These are phyloP conservation scores for Gracilaria gracilis DNA, from an alignment of 23 red algal genomes.

Conservation along the genomic window DNA sequence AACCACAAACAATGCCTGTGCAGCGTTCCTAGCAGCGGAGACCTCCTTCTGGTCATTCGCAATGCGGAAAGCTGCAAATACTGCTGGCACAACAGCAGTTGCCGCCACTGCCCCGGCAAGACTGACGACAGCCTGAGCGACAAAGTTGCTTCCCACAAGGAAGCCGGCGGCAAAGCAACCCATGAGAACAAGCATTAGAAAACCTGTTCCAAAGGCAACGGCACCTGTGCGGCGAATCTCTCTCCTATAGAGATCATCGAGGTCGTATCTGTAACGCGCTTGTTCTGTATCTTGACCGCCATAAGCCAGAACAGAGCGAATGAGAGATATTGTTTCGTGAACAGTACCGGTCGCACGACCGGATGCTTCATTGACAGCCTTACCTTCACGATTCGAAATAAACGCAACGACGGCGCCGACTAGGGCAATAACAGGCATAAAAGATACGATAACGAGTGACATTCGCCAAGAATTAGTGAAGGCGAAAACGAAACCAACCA, in stretches of 20 bases:
- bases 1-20: constrained; percentile 51
- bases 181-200: constrained; percentile 85
- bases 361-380: constrained; percentile 57
- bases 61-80: constrained; percentile 82
- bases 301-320: constrained; percentile 76
- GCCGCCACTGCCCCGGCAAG: constrained; percentile 34
- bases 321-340: constrained; percentile 80
- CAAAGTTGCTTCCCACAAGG: constrained; percentile 74
- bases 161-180: constrained; percentile 82
- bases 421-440: constrained; percentile 74
- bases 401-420: constrained; percentile 62
- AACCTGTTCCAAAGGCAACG: constrained; percentile 71
- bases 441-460: constrained; percentile 68
- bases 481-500: constrained; percentile 73
- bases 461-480: constrained; percentile 76
- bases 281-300: constrained; percentile 54
- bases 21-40: constrained; percentile 36
- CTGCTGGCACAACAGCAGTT: constrained; percentile 58
- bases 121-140: constrained; percentile 47
- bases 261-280: constrained; percentile 62
- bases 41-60: constrained; percentile 49
- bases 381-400: constrained; percentile 61
- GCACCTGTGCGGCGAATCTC: constrained; percentile 41
- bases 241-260: constrained; percentile 53
- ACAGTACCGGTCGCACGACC: constrained; percentile 73